phyloP scores from a whole-genome alignment of 2,329 filamentous ascomycete species.

The Clarireedia paspali region DNA sequence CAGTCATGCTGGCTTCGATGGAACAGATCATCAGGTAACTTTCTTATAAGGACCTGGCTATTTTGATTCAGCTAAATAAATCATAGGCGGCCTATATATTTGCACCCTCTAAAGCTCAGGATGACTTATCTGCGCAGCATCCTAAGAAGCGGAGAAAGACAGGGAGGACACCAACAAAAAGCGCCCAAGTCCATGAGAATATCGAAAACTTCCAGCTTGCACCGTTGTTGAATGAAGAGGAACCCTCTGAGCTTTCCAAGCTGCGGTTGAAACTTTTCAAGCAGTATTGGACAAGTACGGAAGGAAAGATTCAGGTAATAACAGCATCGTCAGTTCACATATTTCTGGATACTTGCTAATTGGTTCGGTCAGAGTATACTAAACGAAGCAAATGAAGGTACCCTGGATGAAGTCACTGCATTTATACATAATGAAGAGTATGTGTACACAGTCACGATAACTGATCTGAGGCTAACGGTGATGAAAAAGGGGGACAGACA shows the following conservation, averaged over 20 bases:
- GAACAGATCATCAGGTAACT: slow-evolving; percentile 28
- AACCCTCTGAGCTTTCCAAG: slow-evolving; percentile 40
- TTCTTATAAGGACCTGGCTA: neutral
- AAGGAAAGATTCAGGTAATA: slow-evolving; percentile 52
- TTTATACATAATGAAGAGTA: slow-evolving; percentile 37
- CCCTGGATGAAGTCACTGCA: slow-evolving; percentile 47
- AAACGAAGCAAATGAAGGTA: slow-evolving; percentile 52
- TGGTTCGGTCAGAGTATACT: slow-evolving; percentile 41
- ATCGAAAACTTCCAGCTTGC: slow-evolving; percentile 34
- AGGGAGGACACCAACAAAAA: slow-evolving; percentile 17
- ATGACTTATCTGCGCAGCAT: slow-evolving; percentile 18
- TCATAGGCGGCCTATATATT: slow-evolving; percentile 33
- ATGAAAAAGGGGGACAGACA: slow-evolving; percentile 13
- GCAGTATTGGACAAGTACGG: slow-evolving; percentile 55
- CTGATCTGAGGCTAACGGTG: slow-evolving; percentile 1
- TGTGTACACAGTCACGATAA: neutral
- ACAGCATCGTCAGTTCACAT: neutral
- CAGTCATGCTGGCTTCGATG: slow-evolving; percentile 25
- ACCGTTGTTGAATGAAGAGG: slow-evolving; percentile 46
- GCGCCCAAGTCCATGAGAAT: neutral
- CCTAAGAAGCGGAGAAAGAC: slow-evolving; percentile 32
- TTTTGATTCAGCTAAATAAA: slow-evolving; percentile 1
- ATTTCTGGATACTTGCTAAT: slow-evolving; percentile 26
- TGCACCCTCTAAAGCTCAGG: slow-evolving; percentile 18
- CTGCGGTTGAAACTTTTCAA: slow-evolving; percentile 54